These are phyloP conservation scores for Citrus sp. DNA, from an alignment of 345 rosid genomes.

Conservation along the genomic window DNA sequence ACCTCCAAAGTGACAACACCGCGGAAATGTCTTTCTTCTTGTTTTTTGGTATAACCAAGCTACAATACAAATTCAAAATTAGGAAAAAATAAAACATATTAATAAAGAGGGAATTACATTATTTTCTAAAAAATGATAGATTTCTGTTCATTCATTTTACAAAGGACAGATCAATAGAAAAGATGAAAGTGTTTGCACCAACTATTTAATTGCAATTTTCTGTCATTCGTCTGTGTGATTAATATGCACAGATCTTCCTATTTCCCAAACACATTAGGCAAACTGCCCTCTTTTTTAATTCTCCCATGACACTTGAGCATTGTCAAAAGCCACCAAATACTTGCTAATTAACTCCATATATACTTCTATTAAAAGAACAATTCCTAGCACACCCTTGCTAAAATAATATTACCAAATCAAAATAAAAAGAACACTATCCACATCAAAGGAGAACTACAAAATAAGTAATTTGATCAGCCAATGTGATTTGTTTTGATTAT, in stretches of 20 bases:
- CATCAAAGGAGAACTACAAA: background rate
- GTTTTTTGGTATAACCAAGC: conserved; percentile 97
- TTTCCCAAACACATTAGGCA: background rate
- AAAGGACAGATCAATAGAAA: background rate
- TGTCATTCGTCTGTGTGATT: too few relatives aligned
- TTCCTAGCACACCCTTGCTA: background rate
- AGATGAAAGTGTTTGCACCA: background rate
- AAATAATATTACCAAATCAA: background rate
- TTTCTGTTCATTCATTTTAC: background rate
- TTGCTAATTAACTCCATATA: background rate
- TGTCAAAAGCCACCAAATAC: background rate
- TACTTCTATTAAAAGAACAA: background rate
- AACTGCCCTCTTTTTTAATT: background rate
- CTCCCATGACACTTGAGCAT: background rate
- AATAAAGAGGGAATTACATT: background rate
- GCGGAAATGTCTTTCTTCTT: conserved; percentile 90
- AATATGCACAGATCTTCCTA: background rate
- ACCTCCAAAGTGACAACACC: conserved; percentile 98
- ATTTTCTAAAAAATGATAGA: background rate
- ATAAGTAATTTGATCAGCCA: background rate
- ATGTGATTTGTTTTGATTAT: background rate
- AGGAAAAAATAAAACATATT: background rate
- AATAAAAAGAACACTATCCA: background rate
- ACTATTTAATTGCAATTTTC: background rate
- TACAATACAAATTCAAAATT: conserved; percentile 31